These are phyloP conservation scores for Malbranchea cinnamomea DNA, from an alignment of 2,329 filamentous ascomycete species.

Conservation along the genomic window DNA sequence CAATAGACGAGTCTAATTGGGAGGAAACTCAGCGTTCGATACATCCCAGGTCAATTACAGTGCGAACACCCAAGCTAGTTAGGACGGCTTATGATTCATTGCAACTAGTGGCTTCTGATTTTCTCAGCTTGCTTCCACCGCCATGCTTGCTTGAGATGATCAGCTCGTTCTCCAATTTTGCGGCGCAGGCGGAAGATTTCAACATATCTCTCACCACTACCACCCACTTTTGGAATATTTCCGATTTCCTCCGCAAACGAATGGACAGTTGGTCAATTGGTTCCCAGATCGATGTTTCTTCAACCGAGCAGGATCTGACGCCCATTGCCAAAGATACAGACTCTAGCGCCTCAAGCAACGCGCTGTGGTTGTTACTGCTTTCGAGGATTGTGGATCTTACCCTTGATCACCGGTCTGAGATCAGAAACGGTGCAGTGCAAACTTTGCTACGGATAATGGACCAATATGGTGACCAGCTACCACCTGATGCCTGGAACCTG, in stretches of 20 bases:
- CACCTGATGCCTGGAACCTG: slow-evolving; percentile 64
- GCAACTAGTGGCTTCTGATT: slow-evolving; percentile 90
- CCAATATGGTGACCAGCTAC: slow-evolving; percentile 70
- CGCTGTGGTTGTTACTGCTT: slow-evolving; percentile 22
- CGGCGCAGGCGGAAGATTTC: slow-evolving; percentile 75
- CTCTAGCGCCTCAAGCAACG: slow-evolving; percentile 39
- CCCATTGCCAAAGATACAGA: slow-evolving; percentile 45
- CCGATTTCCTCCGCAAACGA: slow-evolving; percentile 57
- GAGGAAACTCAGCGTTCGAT: slow-evolving; percentile 12
- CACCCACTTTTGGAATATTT: slow-evolving; percentile 91
- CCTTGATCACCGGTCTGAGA: slow-evolving; percentile 26
- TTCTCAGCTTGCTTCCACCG: slow-evolving; percentile 57
- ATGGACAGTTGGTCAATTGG: slow-evolving; percentile 28
- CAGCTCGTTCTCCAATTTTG: slow-evolving; percentile 79
- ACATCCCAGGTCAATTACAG: neutral
- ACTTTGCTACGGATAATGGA: slow-evolving; percentile 85
- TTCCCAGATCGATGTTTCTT: slow-evolving; percentile 27
- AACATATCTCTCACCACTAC: slow-evolving; percentile 93
- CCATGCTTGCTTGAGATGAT: slow-evolving; percentile 64
- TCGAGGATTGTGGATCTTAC: slow-evolving; percentile 25
- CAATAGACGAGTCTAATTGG: slow-evolving; percentile 16
- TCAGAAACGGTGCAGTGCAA: slow-evolving; percentile 56
- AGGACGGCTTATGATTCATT: slow-evolving; percentile 77
- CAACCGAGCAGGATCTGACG: slow-evolving; percentile 41
- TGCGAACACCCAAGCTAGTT: slow-evolving; percentile 55